Evolutionary conservation across 768 basidiomycete genomes (phyloP).

Genomic region (Rhizopogon sp.): DNA sequence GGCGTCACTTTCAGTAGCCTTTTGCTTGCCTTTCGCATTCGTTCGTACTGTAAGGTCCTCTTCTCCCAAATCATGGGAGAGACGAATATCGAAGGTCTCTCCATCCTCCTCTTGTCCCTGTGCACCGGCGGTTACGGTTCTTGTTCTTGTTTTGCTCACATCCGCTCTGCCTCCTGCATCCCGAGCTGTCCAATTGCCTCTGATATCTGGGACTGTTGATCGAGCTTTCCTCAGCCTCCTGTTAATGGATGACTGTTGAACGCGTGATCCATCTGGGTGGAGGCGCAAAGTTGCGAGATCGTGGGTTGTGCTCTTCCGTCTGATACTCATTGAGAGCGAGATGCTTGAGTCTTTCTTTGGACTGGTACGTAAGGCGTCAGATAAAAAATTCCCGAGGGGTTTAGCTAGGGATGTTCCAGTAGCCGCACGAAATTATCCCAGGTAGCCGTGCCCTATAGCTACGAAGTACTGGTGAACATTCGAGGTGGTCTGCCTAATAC

Average conservation of each 20-base stretch:
- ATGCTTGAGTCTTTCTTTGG: not conserved
- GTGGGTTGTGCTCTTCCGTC: constrained; percentile 49
- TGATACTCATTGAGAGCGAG: constrained; percentile 22
- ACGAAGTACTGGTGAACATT: not conserved
- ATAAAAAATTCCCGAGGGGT: not conserved
- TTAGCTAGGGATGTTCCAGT: not conserved
- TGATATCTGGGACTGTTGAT: constrained; percentile 36
- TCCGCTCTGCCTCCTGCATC: constrained; percentile 55
- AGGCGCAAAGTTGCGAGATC: constrained; percentile 63
- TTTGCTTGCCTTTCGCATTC: constrained; percentile 21
- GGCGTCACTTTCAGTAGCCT: constrained; percentile 10
- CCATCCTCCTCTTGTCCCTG: constrained; percentile 21
- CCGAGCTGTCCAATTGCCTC: constrained; percentile 62
- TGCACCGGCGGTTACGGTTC: constrained; percentile 9
- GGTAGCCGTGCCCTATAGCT: too few relatives aligned
- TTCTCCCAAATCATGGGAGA: constrained; percentile 14
- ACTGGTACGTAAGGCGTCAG: not conserved
- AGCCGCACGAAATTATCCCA: not conserved
- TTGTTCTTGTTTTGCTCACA: constrained; percentile 36
- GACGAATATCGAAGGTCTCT: constrained; percentile 14
- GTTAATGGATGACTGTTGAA: constrained; percentile 39
- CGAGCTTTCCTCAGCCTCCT: constrained; percentile 28
- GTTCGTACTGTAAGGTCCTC: constrained; percentile 9
- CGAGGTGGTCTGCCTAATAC: too few relatives aligned
- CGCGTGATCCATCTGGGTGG: constrained; percentile 59